Conservation (phyloP, 441 rosid genomes). For the Adansonia rubrostipa region DNA sequence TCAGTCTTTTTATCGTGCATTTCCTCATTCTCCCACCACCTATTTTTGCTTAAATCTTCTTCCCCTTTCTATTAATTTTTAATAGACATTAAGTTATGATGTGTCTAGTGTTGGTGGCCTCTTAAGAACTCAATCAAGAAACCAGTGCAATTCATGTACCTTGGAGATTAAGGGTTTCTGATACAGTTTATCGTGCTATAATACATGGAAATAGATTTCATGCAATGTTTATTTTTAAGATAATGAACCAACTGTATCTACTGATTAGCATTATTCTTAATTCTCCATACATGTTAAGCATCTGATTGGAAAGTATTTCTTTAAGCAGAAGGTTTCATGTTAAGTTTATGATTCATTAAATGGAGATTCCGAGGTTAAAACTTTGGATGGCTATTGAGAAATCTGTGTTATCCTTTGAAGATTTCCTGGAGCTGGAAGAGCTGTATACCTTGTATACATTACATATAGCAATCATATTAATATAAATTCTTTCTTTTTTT, state of each 20-base stretch:
- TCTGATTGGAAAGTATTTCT: conserved; percentile 32
- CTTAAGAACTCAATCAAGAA: conserved; percentile 38
- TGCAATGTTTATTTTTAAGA: conserved; percentile 27
- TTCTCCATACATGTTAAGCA: conserved; percentile 36
- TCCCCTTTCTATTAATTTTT: not conserved
- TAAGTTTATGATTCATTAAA: conserved; percentile 23
- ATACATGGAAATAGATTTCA: conserved; percentile 25
- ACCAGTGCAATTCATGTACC: conserved; percentile 24
- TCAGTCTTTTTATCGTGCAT: conserved; percentile 23
- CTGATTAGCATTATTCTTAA: conserved; percentile 35
- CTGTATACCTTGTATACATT: not conserved
- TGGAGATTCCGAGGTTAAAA: conserved; percentile 35
- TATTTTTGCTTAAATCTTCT: not conserved
- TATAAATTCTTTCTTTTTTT: conserved; percentile 18
- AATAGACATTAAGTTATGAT: conserved; percentile 20
- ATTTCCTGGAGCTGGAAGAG: not conserved
- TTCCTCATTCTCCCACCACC: not conserved
- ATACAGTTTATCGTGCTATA: not conserved
- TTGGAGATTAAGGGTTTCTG: conserved; percentile 35
- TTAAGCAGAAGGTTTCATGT: conserved; percentile 35
- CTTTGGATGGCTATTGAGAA: conserved; percentile 10
- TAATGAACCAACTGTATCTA: conserved; percentile 27
- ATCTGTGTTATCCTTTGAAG: conserved; percentile 2
- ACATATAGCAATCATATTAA: conserved; percentile 20
- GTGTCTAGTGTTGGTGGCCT: conserved; percentile 42